A percentile compares a stretch with the other conserved stretches of the same genome.
phyloP scores from a whole-genome alignment of 495 filamentous ascomycete genomes.

The Trichoderma erinaceum region DNA sequence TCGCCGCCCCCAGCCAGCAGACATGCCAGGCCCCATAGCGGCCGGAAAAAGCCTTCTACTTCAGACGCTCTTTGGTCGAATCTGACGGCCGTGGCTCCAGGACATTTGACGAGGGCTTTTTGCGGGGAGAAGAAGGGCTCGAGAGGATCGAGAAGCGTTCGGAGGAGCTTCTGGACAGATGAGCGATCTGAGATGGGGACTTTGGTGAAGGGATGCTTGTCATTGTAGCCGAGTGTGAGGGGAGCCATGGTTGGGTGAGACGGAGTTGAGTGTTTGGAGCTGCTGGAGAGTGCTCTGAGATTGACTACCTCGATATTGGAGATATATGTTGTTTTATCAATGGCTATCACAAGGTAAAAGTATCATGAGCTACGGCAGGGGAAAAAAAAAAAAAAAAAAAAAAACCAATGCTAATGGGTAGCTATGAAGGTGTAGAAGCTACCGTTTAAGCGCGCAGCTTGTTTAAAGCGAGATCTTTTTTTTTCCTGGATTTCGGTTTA shows the following conservation, averaged over 20 bases:
- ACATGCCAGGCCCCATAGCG: constrained; percentile 67
- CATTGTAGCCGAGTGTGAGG: constrained; percentile 37
- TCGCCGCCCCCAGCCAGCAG: constrained; percentile 58
- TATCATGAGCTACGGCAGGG: too few relatives aligned
- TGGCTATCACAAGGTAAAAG: too few relatives aligned
- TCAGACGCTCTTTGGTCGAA: constrained; percentile 73
- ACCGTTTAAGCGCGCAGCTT: background rate
- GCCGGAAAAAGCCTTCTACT: constrained; percentile 68
- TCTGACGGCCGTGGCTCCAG: constrained; percentile 59
- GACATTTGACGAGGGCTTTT: constrained; percentile 51
- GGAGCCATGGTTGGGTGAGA: constrained; percentile 19
- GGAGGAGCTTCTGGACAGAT: constrained; percentile 53
- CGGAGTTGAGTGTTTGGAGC: background rate
- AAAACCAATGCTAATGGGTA: background rate
- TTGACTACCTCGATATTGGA: background rate
- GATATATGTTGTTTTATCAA: too few relatives aligned
- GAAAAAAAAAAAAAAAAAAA: background rate
- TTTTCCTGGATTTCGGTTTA: background rate
- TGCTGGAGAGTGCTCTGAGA: background rate
- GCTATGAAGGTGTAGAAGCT: background rate
- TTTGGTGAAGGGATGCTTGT: constrained; percentile 44
- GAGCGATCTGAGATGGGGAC: constrained; percentile 41
- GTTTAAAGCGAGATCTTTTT: background rate
- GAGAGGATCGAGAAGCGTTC: constrained; percentile 56
- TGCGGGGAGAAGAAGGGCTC: constrained; percentile 56